Conservation (phyloP, 345 rosid genomes). For the Kandelia obovata region DNA sequence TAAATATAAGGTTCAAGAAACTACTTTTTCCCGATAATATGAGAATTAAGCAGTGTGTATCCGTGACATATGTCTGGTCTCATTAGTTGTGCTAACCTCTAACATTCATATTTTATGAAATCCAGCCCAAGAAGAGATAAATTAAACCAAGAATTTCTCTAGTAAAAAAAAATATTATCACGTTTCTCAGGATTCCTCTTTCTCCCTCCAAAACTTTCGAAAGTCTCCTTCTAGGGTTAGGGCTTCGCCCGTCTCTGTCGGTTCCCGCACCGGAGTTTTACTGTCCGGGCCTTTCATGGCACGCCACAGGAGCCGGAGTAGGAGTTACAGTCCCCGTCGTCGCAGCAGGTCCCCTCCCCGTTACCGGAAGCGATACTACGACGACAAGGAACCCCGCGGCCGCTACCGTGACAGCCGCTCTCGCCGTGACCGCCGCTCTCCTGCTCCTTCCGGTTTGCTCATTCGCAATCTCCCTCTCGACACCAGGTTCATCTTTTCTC, state of each 20-base stretch:
- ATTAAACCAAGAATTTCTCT: too few species aligned
- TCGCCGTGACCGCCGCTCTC: conserved; percentile 68
- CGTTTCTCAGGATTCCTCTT: too few species aligned
- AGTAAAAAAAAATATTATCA: too few species aligned
- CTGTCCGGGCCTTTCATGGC: conserved; percentile 37
- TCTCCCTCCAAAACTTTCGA: too few species aligned
- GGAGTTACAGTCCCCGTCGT: conserved; percentile 84
- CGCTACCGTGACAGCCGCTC: conserved; percentile 50
- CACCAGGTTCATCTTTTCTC: conserved; percentile 46
- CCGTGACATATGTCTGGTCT: too few species aligned
- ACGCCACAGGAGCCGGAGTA: conserved; percentile 64
- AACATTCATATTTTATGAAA: too few species aligned
- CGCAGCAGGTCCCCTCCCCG: conserved; percentile 62
- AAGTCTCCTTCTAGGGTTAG: conserved; percentile 19
- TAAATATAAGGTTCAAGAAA: too few species aligned
- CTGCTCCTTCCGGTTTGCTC: conserved; percentile 84
- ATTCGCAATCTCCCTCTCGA: conserved; percentile 92
- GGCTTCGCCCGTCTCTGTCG: conserved; percentile 15
- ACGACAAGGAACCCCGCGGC: conserved; percentile 37
- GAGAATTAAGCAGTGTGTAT: too few species aligned
- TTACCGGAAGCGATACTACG: conserved; percentile 47
- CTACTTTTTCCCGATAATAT: too few species aligned
- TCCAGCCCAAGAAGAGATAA: too few species aligned
- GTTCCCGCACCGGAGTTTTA: neutral
- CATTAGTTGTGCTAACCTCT: too few species aligned